Base-by-base conservation (phyloP, 306 rosid species). In the Pterocarpus santalinus region DNA sequence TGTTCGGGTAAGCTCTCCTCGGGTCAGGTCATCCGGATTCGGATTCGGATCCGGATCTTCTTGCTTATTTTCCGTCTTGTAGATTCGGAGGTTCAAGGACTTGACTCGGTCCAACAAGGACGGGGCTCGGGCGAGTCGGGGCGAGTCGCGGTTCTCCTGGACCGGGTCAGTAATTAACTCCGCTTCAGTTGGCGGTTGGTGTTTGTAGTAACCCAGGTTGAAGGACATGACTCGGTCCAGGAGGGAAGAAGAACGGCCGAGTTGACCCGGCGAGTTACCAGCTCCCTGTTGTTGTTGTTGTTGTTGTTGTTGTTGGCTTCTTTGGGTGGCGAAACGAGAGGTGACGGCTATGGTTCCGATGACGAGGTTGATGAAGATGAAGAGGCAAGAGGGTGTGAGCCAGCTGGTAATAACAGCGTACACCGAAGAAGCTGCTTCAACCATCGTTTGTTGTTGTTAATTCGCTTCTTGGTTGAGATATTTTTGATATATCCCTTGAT, bases 281-380 rank as follows among this genome's bases (percentile, higher is more conserved):
- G 5, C 55, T 10, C 14, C 22, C 15, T 13, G 57, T 17, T 2
- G 58, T 2, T 52, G 58, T 2, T 52, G 72, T 5, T 77, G n/a
- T n/a, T n/a, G n/a, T n/a, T n/a, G n/a, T 22, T 22, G 28, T 22
- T 22, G 28, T 22, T 22, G 66, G 2, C 5, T 52, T 52, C 13
- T 86, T 10, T 84, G 34, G 78, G 56, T 6, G 14, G 86, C 53
- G 51, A 87, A 82, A 55, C 84, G 92, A 36, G 92, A 72, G 14
- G 70, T 80, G 77, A 95, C 44, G 22, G 70, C 70, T 49, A 95
- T 85, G 88, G 88, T 83, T 10, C 79, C 89, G 75, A 94, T 92
- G 65, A 84, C 85, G 70, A 94, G 86, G 91, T 93, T 95, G 81
- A 95, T 7, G 57, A 93, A 1, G 80, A 95, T 1, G 91, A 93